These are phyloP conservation scores for Xylaria sp. DNA, from an alignment of 2,329 filamentous ascomycete genomes.

Conservation along the genomic window DNA sequence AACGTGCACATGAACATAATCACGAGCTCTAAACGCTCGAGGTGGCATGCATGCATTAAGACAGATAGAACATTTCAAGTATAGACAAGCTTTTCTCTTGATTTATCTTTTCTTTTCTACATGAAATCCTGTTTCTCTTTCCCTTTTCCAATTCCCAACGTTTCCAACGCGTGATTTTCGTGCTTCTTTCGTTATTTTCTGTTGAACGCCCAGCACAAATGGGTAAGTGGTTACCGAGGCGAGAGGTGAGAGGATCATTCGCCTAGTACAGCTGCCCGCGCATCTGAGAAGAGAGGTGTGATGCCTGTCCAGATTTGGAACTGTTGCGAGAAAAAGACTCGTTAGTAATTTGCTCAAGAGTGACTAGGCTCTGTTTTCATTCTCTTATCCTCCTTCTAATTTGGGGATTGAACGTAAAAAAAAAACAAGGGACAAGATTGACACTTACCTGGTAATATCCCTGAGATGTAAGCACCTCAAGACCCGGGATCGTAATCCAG, in stretches of 20 bases:
- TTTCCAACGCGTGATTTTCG: background rate
- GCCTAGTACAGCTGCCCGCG: constrained; percentile 64
- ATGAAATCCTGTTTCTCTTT: background rate
- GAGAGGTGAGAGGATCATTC: constrained; percentile 28
- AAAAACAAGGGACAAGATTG: background rate
- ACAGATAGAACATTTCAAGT: background rate
- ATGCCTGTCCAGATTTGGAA: constrained; percentile 88
- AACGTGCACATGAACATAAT: background rate
- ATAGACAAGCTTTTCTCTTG: too few relatives aligned
- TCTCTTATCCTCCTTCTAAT: too few relatives aligned
- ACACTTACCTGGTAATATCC: constrained; percentile 80
- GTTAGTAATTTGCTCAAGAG: too few relatives aligned
- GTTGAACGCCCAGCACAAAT: background rate
- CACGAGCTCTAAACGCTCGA: background rate
- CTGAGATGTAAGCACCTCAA: constrained; percentile 89
- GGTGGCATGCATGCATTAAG: background rate
- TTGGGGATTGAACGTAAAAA: too few relatives aligned
- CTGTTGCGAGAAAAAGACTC: constrained; percentile 47
- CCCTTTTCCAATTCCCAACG: too few relatives aligned
- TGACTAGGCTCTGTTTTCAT: too few relatives aligned
- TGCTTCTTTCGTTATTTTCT: background rate
- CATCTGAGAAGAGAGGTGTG: constrained; percentile 72
- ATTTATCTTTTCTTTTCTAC: background rate
- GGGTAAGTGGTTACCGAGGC: background rate
- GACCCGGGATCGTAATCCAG: constrained; percentile 83